phyloP scores from a whole-genome alignment of 2,329 filamentous ascomycete genomes.

The Nigrospora sphaerica region DNA sequence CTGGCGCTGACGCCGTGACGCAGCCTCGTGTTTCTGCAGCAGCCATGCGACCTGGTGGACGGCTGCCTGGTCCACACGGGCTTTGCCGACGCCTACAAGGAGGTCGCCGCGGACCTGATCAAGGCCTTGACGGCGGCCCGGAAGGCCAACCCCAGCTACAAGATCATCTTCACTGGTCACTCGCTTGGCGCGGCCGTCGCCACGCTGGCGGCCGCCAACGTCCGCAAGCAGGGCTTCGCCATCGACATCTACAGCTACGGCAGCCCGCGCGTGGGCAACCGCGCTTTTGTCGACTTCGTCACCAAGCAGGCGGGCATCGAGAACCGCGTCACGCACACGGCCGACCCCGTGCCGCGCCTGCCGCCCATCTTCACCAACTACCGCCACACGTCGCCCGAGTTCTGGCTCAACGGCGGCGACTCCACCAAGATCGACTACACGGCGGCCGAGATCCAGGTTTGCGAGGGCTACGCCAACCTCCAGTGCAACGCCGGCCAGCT shows the following conservation, averaged over 20 bases:
- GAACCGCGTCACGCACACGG: slow-evolving; percentile 59
- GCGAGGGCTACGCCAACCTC: slow-evolving; percentile 38
- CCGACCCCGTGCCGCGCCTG: slow-evolving; percentile 62
- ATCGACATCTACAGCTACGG: slow-evolving; percentile 61
- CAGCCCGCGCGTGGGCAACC: slow-evolving; percentile 57
- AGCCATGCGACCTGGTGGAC: slow-evolving; percentile 26
- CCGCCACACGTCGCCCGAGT: slow-evolving; percentile 63
- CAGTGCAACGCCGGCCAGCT: slow-evolving; percentile 43
- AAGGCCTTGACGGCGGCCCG: slow-evolving; percentile 35
- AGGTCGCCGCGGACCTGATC: slow-evolving; percentile 36
- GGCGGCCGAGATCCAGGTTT: slow-evolving; percentile 34
- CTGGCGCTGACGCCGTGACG: background rate
- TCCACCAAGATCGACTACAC: slow-evolving; percentile 26
- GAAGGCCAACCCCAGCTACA: slow-evolving; percentile 40
- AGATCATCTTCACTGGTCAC: slow-evolving; percentile 57
- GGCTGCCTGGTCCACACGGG: slow-evolving; percentile 49
- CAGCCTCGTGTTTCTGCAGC: slow-evolving; percentile 31
- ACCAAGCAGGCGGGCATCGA: slow-evolving; percentile 42
- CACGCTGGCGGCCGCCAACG: slow-evolving; percentile 49
- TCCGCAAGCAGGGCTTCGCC: slow-evolving; percentile 39
- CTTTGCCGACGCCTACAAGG: slow-evolving; percentile 52
- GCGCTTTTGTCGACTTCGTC: slow-evolving; percentile 45
- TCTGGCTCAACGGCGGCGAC: slow-evolving; percentile 44
- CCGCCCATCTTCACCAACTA: slow-evolving; percentile 56
- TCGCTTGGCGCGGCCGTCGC: slow-evolving; percentile 61